Evolutionary conservation across 225 moss, liverwort and hornwort genomes (phyloP), one percentile per base, ranked within the genome.

Genomic region (Polytrichum commune): DNA sequence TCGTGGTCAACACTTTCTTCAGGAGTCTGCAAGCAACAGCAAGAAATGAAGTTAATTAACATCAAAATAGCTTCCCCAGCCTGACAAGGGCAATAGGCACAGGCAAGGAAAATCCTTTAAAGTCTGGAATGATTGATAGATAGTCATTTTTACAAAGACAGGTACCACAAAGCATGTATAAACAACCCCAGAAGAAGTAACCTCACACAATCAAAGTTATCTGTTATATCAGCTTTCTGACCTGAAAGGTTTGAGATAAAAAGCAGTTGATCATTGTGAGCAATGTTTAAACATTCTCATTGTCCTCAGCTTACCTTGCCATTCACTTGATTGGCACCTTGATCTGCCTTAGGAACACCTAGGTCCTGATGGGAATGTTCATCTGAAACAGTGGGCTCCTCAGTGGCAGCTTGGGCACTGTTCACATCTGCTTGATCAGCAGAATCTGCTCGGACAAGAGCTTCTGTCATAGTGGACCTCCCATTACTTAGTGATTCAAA

Each of bases 401-500:
- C 66, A 75, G 71, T 63, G 67, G 70, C 35, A 79, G 63, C 62
- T 68, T 80, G 65, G 68, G 82, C 23, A 23, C 64, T 63, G 69
- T 76, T 70, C 80, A 54, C 65, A 68, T 66, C 71, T 60, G 74
- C 71, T 66, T 83, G 82, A 33, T 79, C 85, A 68, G 72, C 71
- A 63, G 70, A 75, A 75, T 91, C 88, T 70, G 77, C 73, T 67
- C 80, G 82, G 55, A 84, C 81, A 29, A 74, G 32, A 65, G 78
- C 66, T 23, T 84, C 92, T 78, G 62, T 81, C 72, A 71, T 29
- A 22, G 65, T 78, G 54, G 86, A 58, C 22, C 70, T 87, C 9
- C 84, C 90, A 78, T 79, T 95, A 71, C 75, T 67, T 71, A 75
- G 62, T 61, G 77, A 56, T 65, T 90, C 92, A 69, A 80, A 77